Evolutionary conservation across 768 basidiomycete species (phyloP), one percentile per base, ranked within the genome.

Genomic region (Pisolithus orientalis): DNA sequence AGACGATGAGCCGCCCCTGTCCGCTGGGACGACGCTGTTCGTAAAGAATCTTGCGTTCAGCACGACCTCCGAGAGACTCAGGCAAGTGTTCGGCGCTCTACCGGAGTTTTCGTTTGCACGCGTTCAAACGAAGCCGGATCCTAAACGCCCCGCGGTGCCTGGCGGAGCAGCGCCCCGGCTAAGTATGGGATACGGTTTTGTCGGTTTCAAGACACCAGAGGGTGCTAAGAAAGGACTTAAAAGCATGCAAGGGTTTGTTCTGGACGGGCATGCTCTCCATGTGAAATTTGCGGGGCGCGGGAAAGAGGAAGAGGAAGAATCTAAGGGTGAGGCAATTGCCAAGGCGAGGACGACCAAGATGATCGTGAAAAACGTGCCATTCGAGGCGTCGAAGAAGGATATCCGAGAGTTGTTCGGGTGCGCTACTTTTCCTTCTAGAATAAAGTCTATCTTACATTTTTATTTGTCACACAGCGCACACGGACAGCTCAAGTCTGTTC

Each of bases 291-390:
- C 95, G 2, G 89, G 90, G 17, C 78, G 94, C 6, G 92, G 91
- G 0, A 67, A 64, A 8, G 83, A 82, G 39, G 87, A 83, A 32
- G 46, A 46, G 34, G 82, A 80, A 47, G 73, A 66, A n/a, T 65
- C 67, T 43, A 73, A 63, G 31, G 73, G 66, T 51, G 69, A 63
- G 25, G 71, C 59, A 14, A 58, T 57, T 8, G 67, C 72, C 29
- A 84, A 80, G 71, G 80, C 77, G 47, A 78, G 78, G 53, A 87
- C 88, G 56, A 89, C 93, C 57, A 98, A 97, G 82, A 85, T 98
- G 79, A 83, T 98, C 47, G 92, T 98, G 59, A 98, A 97, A 82
- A 99, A 99, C 62, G 79, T 97, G 50, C 94, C 96, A 39, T 99
- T 99, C 73, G 96, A 99, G 69, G 91, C 87, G 43, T 87, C 87